A percentile compares a stretch with the other conserved stretches of the same genome.
Conservation (phyloP, 2,329 filamentous ascomycete species). For the Talaromyces sp. region DNA sequence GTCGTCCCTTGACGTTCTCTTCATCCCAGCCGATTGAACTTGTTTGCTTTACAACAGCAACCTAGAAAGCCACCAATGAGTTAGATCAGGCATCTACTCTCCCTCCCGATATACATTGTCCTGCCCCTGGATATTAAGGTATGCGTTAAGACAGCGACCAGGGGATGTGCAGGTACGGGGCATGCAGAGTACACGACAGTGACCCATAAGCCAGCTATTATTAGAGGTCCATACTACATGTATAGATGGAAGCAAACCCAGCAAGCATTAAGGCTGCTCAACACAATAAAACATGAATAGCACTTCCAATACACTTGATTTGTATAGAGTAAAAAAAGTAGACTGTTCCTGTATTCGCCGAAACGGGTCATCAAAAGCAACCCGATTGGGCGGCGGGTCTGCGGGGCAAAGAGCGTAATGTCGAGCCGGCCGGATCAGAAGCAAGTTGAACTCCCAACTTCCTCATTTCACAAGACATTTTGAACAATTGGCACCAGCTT, state of each 20-base stretch:
- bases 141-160: background rate
- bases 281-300: background rate
- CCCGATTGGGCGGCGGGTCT: background rate
- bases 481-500: background rate
- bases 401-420: background rate
- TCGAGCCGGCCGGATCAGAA: background rate
- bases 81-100: background rate
- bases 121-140: background rate
- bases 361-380: background rate
- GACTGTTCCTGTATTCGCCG: background rate
- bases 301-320: background rate
- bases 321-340: background rate
- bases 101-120: background rate
- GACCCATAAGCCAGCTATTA: background rate
- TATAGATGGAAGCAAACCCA: background rate
- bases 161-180: background rate
- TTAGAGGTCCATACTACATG: background rate
- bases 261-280: background rate
- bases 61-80: background rate
- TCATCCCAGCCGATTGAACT: slow-evolving; percentile 26
- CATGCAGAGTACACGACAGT: background rate
- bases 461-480: background rate
- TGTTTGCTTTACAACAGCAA: background rate
- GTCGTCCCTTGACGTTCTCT: slow-evolving; percentile 26
- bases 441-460: background rate